phyloP scores from a whole-genome alignment of 163 green algal genomes.

The Scenedesmus sp. region DNA sequence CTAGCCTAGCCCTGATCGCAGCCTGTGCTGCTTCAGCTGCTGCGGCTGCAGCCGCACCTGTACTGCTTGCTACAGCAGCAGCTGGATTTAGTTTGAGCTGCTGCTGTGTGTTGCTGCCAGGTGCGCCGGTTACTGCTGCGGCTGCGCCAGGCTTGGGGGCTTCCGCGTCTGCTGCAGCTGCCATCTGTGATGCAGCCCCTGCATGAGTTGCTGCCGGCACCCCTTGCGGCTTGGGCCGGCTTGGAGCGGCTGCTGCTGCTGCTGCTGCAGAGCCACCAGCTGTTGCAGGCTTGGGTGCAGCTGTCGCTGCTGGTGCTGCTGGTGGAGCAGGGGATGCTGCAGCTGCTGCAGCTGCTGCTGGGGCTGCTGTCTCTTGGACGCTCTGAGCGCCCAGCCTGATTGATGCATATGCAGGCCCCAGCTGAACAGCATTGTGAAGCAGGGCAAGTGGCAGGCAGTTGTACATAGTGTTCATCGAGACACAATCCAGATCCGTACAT shows the following conservation, averaged over 20 bases:
- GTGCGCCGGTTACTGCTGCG: not conserved
- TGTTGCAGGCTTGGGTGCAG: not conserved
- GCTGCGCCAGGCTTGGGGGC: not conserved
- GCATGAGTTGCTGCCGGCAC: not conserved
- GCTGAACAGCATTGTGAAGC: not conserved
- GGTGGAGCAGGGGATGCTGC: too few species aligned
- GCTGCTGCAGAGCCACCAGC: not conserved
- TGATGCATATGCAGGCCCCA: conserved; percentile 23
- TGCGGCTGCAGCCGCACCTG: conserved; percentile 1
- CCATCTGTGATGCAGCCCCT: not conserved
- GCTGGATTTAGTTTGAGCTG: not conserved
- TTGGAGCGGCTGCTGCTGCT: not conserved
- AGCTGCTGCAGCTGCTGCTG: not conserved
- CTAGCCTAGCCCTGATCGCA: not conserved
- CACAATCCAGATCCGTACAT: too few species aligned
- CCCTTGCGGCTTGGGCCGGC: not conserved
- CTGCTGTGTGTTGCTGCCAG: not conserved
- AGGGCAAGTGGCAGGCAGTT: not conserved
- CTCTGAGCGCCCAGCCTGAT: not conserved
- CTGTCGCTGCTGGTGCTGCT: not conserved
- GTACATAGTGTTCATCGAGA: too few species aligned
- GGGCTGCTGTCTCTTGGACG: not conserved
- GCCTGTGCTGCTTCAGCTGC: not conserved
- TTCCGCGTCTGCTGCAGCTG: not conserved
- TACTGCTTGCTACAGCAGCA: not conserved